A percentile compares a stretch with the other conserved stretches of the same genome.
Evolutionary conservation across 495 filamentous ascomycete genomes (phyloP).

Genomic region (Cetradonia linearis): DNA sequence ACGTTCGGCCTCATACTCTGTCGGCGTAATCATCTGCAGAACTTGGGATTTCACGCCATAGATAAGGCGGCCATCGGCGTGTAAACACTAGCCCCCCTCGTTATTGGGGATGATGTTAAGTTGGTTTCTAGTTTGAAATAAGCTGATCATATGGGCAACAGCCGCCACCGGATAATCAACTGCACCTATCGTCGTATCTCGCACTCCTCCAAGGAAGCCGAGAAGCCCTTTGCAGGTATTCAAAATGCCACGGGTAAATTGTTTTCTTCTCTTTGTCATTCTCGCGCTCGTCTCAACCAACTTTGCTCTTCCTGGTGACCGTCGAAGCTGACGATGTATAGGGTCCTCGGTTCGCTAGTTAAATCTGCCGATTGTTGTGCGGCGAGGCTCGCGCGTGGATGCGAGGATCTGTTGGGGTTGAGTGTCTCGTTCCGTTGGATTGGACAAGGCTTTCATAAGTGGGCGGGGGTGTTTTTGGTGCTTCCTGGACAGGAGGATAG

Average conservation of each 20-base stretch:
- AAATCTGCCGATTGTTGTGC: background rate
- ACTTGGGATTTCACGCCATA: background rate
- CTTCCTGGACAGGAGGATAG: no score
- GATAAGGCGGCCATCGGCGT: background rate
- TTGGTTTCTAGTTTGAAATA: background rate
- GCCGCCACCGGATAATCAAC: no score
- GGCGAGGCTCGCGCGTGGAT: background rate
- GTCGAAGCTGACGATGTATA: background rate
- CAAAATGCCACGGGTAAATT: no score
- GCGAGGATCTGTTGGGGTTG: background rate
- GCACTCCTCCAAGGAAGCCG: no score
- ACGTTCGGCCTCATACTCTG: background rate
- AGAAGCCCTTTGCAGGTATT: no score
- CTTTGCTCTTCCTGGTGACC: background rate
- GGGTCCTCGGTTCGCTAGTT: background rate
- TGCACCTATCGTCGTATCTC: no score
- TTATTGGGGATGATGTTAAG: background rate
- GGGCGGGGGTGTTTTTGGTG: no score
- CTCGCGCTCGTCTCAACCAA: background rate
- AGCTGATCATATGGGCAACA: background rate
- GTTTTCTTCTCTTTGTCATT: background rate
- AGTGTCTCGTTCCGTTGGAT: background rate
- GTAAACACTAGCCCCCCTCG: background rate
- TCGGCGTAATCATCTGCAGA: background rate
- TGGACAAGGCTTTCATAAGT: background rate